A percentile compares a stretch with the other conserved stretches of the same genome.
Evolutionary conservation across 2,329 filamentous ascomycete genomes (phyloP).

Genomic region (Aspergillus niger): DNA sequence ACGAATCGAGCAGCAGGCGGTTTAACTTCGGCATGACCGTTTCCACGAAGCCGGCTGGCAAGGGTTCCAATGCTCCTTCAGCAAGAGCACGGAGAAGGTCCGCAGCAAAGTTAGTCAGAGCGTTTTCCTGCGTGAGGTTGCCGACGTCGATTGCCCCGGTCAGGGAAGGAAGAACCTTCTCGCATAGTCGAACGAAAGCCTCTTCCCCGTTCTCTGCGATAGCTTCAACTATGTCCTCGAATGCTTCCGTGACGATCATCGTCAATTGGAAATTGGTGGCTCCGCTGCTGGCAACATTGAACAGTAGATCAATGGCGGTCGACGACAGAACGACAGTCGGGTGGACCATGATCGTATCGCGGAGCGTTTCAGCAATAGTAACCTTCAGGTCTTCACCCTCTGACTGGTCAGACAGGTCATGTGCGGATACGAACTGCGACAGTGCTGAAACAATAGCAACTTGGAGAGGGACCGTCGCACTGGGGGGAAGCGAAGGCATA

Average conservation of each 20-base stretch:
- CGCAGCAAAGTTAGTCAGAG: slow-evolving; percentile 80
- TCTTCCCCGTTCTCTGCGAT: slow-evolving; percentile 66
- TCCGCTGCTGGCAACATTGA: slow-evolving; percentile 84
- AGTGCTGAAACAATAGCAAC: slow-evolving; percentile 61
- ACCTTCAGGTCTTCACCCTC: slow-evolving; percentile 92
- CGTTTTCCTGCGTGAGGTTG: slow-evolving; percentile 74
- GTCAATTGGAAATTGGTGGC: slow-evolving; percentile 89
- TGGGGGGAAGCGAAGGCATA: slow-evolving; percentile 55
- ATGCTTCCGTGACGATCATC: slow-evolving; percentile 82
- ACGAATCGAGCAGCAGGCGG: slow-evolving; percentile 75
- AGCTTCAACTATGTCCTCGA: slow-evolving; percentile 78
- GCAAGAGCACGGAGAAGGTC: slow-evolving; percentile 80
- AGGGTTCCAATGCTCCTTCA: slow-evolving; percentile 78
- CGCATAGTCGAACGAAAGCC: slow-evolving; percentile 75
- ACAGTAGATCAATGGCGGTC: slow-evolving; percentile 76
- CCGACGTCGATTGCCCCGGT: slow-evolving; percentile 89
- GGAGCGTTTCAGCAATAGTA: slow-evolving; percentile 81
- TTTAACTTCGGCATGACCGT: slow-evolving; percentile 86
- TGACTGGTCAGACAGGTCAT: slow-evolving; percentile 79
- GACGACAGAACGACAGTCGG: slow-evolving; percentile 71
- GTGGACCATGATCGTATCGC: slow-evolving; percentile 79
- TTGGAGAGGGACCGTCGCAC: slow-evolving; percentile 61
- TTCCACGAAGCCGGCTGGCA: slow-evolving; percentile 82
- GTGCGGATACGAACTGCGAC: slow-evolving; percentile 72
- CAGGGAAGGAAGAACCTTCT: slow-evolving; percentile 82